Conservation (phyloP, 257 asterid genomes). For the Ophiorrhiza pumila region DNA sequence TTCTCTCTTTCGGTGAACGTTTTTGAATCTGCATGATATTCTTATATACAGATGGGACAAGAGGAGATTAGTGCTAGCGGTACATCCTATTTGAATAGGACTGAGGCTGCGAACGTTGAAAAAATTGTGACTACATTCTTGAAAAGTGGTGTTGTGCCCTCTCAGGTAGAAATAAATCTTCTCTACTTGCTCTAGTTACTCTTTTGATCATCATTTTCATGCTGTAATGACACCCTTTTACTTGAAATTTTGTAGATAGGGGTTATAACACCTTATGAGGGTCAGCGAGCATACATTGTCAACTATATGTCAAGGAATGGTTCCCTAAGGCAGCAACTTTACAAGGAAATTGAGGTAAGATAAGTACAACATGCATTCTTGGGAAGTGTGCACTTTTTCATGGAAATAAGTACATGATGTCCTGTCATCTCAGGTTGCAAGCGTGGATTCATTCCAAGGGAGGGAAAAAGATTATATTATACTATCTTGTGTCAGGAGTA, state of each 20-base stretch:
- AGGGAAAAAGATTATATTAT: constrained; percentile 96
- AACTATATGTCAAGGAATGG: constrained; percentile 98
- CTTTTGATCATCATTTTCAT: background rate
- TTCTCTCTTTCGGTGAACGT: background rate
- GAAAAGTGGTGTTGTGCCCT: constrained; percentile 97
- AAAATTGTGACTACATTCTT: constrained; percentile 92
- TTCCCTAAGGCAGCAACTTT: constrained; percentile 88
- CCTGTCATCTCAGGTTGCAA: constrained; percentile 73
- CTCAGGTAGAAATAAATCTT: constrained; percentile 54
- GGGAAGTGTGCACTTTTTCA: background rate
- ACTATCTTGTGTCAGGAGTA: constrained; percentile 97
- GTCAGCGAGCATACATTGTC: constrained; percentile 96
- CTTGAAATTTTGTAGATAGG: constrained; percentile 59
- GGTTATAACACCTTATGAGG: constrained; percentile 97
- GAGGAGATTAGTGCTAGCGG: constrained; percentile 99
- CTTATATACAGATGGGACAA: constrained; percentile 85
- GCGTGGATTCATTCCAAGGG: constrained; percentile 98
- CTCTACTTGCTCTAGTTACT: background rate
- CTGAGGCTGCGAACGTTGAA: constrained; percentile 97
- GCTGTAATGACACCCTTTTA: background rate
- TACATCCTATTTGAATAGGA: constrained; percentile 90
- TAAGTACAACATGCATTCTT: constrained; percentile 5
- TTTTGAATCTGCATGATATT: background rate
- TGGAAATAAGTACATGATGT: constrained; percentile 15
- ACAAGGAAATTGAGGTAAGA: constrained; percentile 95